Evolutionary conservation across 2,329 filamentous ascomycete genomes (phyloP).

Genomic region (Penicillium sp.): DNA sequence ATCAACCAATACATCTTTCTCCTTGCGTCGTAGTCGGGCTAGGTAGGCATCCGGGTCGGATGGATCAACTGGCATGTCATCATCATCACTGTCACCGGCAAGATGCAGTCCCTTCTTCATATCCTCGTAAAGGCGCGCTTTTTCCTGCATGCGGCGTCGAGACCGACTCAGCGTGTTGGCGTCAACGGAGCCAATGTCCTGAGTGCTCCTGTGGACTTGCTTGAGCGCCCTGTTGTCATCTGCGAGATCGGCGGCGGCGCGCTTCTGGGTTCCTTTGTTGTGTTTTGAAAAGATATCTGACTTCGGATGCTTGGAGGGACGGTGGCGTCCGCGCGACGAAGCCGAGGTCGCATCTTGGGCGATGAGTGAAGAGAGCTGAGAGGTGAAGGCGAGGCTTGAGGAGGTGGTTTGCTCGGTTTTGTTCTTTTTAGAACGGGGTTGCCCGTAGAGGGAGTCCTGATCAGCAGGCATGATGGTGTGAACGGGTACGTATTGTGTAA

Average conservation of each 20-base stretch:
- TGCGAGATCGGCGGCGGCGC: constrained; percentile 58
- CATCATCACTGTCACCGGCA: constrained; percentile 43
- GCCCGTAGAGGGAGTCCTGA: constrained; percentile 66
- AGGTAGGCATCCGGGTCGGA: constrained; percentile 39
- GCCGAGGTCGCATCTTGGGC: constrained; percentile 51
- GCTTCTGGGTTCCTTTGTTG: constrained; percentile 62
- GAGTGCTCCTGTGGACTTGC: constrained; percentile 60
- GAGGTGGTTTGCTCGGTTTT: constrained; percentile 55
- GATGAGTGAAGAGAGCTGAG: constrained; percentile 81
- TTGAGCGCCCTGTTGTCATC: constrained; percentile 57
- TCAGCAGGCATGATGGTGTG: constrained; percentile 17
- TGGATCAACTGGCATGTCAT: constrained; percentile 27
- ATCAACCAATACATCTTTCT: constrained; percentile 67
- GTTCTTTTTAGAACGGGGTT: constrained; percentile 64
- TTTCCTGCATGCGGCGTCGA: constrained; percentile 82
- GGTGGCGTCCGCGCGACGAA: constrained; percentile 41
- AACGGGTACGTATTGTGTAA: background rate
- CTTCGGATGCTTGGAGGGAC: constrained; percentile 55
- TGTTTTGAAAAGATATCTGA: constrained; percentile 68
- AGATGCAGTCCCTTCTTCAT: constrained; percentile 88
- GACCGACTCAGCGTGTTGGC: constrained; percentile 62
- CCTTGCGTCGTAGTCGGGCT: constrained; percentile 61
- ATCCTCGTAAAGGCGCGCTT: constrained; percentile 80
- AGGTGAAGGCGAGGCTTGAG: constrained; percentile 79
- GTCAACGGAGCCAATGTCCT: constrained; percentile 63